These are phyloP conservation scores for Colletotrichum cuscutae DNA, from an alignment of 2,329 filamentous ascomycete species.

Conservation along the genomic window DNA sequence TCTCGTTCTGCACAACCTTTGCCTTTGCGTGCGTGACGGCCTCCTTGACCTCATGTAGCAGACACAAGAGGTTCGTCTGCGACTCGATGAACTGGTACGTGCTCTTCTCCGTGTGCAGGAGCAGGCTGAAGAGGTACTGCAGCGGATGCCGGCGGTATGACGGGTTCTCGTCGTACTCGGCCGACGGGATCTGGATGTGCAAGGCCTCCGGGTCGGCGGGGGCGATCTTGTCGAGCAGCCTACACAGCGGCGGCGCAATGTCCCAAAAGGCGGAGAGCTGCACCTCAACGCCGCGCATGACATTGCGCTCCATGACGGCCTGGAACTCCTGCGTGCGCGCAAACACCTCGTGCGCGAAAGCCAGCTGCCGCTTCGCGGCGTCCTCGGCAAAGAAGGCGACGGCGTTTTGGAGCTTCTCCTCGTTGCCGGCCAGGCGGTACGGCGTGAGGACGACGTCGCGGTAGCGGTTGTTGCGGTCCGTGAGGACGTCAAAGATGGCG, in stretches of 20 bases:
- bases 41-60: conserved; percentile 90
- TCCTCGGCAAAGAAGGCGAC: conserved; percentile 86
- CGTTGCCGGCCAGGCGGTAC: conserved; percentile 79
- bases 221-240: conserved; percentile 79
- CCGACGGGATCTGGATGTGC: conserved; percentile 78
- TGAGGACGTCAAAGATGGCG: conserved; percentile 85
- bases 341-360: conserved; percentile 77
- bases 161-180: conserved; percentile 88
- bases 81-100: conserved; percentile 97
- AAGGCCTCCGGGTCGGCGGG: conserved; percentile 70
- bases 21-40: conserved; percentile 77
- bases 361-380: conserved; percentile 74
- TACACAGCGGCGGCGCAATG: conserved; percentile 84
- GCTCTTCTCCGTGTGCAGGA: conserved; percentile 89
- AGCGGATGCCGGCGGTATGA: conserved; percentile 82
- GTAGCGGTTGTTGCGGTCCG: conserved; percentile 87
- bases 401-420: conserved; percentile 82
- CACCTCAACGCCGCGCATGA: conserved; percentile 86
- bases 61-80: conserved; percentile 89
- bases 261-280: conserved; percentile 98
- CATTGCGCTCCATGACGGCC: conserved; percentile 83
- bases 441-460: conserved; percentile 84
- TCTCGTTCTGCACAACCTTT: conserved; percentile 74
- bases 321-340: conserved; percentile 81
- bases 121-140: conserved; percentile 88